Evolutionary conservation across 495 filamentous ascomycete species (phyloP), one percentile per base, ranked within the genome.

Genomic region (Letharia columbiana): DNA sequence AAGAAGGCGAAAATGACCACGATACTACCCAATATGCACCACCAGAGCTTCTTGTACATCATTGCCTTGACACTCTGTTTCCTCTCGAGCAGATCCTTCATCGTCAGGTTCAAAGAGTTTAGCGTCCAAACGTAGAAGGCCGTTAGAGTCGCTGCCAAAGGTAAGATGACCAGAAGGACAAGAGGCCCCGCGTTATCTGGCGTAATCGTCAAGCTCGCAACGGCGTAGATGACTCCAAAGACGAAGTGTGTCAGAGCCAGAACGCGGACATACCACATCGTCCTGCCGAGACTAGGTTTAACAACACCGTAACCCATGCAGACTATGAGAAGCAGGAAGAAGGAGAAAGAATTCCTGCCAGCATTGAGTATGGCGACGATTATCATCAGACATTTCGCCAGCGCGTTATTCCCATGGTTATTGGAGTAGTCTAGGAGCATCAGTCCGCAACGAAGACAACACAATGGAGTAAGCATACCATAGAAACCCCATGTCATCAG

Each of bases 261-360:
- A 70, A 87, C 87, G n/a, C 94, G 88, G 61, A 96, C 92, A 70
- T 90, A 93, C 67, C 92, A 84, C 94, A 99, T 99, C 4, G 91
- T 91, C 68, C 88, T 86, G 63, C 94, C 94, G 5, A 99, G 81
- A n/a, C 86, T 90, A 9, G 87, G 93, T 75, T 97, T 97, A 67
- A 98, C 94, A 33, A 99, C 94, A 71, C 94, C 94, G 69, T 99
- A 99, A 58, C 94, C 94, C 94, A 99, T 98, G 76, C 94, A 99
- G 35, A 98, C 94, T 66, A 99, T 99, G 39, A 99, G 87, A 1
- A 99, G 87, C 40, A 99, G 83, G 81, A 99, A 98, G 81, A 99
- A 99, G 33, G 92, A 97, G 75, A 99, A 97, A 1, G 92, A 95
- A 73, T 98, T 99, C 64, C 94, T 85, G 54, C 84, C 91, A 9